phyloP scores from a whole-genome alignment of 2,329 filamentous ascomycete genomes.

The Aspergillus fumigatus region DNA sequence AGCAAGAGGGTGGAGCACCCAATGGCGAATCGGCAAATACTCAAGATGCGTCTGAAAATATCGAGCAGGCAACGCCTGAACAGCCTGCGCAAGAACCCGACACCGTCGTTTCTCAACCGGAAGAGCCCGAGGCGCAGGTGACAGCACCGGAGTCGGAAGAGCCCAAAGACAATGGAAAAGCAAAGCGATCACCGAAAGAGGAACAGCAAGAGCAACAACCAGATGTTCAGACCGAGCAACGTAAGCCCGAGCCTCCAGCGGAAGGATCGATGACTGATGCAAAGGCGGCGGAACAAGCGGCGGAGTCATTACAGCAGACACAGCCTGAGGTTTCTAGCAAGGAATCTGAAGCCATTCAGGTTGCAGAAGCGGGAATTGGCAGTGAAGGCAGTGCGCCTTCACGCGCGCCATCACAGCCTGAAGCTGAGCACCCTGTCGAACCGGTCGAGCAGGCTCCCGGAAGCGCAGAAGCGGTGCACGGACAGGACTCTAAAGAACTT shows the following conservation, averaged over 20 bases:
- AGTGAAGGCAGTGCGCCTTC: neutral
- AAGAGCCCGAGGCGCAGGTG: neutral
- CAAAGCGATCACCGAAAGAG: conserved; percentile 5
- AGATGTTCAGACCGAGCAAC: neutral
- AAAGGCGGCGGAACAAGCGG: neutral
- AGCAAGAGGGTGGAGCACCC: conserved; percentile 26
- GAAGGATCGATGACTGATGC: neutral
- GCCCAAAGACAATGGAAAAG: conserved; percentile 8
- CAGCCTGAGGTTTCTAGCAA: neutral
- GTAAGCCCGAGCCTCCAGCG: neutral
- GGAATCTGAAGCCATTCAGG: neutral
- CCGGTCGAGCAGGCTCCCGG: conserved; percentile 23
- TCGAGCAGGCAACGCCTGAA: conserved; percentile 7
- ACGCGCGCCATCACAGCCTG: conserved; percentile 1
- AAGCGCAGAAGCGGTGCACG: conserved; percentile 7
- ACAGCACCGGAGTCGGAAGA: conserved; percentile 12
- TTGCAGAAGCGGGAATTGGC: neutral
- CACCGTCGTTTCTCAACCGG: neutral
- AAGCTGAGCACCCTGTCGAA: conserved; percentile 14
- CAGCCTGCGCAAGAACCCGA: conserved; percentile 8
- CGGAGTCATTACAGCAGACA: neutral
- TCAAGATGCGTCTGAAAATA: conserved; percentile 12
- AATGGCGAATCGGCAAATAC: conserved; percentile 17
- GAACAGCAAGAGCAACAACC: neutral
- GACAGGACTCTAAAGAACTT: conserved; percentile 19